Evolutionary conservation across 768 basidiomycete genomes (phyloP).

Genomic region (Pulveroboletus sp.): DNA sequence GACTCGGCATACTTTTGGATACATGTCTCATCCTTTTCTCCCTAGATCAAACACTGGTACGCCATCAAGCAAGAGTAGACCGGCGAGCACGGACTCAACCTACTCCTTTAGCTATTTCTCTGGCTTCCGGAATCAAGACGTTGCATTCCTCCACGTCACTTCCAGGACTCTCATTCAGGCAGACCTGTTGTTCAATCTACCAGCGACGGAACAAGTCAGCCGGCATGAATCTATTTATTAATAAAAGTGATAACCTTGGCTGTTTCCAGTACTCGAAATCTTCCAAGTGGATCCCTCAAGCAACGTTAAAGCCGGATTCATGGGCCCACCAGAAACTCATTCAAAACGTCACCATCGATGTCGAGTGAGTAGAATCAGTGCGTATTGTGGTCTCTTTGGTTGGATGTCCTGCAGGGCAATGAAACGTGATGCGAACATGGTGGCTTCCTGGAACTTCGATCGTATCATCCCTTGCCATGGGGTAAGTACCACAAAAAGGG

Average conservation of each 20-base stretch:
- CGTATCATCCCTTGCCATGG: conserved; percentile 75
- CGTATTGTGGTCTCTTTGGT: background rate
- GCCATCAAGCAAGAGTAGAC: background rate
- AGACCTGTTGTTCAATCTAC: conserved; percentile 83
- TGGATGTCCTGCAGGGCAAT: conserved; percentile 39
- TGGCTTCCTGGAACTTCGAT: conserved; percentile 71
- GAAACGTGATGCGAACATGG: conserved; percentile 60
- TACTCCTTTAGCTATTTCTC: conserved; percentile 56
- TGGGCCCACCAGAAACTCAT: conserved; percentile 29
- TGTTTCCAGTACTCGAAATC: conserved; percentile 37
- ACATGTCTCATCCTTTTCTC: background rate
- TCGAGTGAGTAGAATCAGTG: conserved; percentile 23
- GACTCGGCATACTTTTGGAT: background rate
- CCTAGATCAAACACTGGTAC: conserved; percentile 53
- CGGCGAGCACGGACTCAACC: background rate
- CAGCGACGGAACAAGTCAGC: conserved; percentile 68
- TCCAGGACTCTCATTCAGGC: conserved; percentile 76
- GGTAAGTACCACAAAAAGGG: conserved; percentile 26
- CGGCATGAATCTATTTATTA: background rate
- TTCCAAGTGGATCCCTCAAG: conserved; percentile 28
- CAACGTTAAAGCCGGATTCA: conserved; percentile 27
- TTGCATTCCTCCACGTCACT: conserved; percentile 74
- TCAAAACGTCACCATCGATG: conserved; percentile 17
- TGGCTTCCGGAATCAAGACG: conserved; percentile 72
- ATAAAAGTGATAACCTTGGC: background rate